phyloP scores from a whole-genome alignment of 1,284 basidiomycete species.

The Cutaneotrichosporon dermatis region DNA sequence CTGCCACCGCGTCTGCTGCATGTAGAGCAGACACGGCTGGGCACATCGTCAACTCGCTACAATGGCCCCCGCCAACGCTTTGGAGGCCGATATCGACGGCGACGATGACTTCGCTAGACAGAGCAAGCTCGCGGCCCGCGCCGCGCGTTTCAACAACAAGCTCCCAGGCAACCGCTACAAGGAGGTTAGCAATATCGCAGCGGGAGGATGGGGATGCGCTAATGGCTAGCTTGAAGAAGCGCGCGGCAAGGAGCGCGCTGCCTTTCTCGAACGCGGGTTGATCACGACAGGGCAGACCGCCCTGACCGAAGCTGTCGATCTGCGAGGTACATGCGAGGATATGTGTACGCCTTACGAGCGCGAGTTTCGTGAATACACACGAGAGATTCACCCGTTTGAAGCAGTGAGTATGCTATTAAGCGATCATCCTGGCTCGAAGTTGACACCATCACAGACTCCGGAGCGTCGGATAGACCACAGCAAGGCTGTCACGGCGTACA shows the following conservation, averaged over 20 bases:
- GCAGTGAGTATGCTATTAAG: constrained; percentile 55
- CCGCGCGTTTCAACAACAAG: constrained; percentile 43
- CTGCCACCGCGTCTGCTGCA: constrained; percentile 7
- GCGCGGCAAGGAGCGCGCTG: constrained; percentile 68
- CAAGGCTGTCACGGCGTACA: constrained; percentile 90
- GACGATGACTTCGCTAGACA: constrained; percentile 33
- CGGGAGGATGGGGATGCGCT: no score
- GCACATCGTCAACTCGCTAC: neutral
- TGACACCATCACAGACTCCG: constrained; percentile 27
- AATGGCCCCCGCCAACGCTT: neutral
- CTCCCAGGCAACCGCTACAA: constrained; percentile 47
- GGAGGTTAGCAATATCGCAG: constrained; percentile 27
- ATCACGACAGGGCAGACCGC: constrained; percentile 81
- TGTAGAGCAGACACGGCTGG: constrained; percentile 5
- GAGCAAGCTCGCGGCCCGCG: constrained; percentile 34
- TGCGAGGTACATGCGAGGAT: constrained; percentile 82
- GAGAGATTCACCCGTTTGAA: constrained; percentile 84
- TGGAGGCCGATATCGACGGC: constrained; percentile 28
- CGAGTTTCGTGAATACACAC: constrained; percentile 83
- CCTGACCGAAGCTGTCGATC: constrained; percentile 79
- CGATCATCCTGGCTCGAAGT: neutral
- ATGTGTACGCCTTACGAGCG: constrained; percentile 95
- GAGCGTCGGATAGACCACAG: constrained; percentile 71
- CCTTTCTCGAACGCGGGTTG: constrained; percentile 74
- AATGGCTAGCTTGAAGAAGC: constrained; percentile 50